Evolutionary conservation across 371 early-diverging fungal species (phyloP).

Genomic region (Mucor racemosus): DNA sequence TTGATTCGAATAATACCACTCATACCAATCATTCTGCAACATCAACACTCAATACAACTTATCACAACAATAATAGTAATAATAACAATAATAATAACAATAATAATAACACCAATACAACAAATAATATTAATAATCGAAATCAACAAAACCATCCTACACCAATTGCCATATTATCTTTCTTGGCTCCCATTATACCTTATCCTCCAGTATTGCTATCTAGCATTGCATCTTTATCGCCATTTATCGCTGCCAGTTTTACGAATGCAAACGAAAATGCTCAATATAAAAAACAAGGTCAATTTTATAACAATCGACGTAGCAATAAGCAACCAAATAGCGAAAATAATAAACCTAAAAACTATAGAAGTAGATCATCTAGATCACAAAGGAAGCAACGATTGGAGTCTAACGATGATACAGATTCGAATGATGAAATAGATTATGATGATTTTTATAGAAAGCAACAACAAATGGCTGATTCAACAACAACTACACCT

Average conservation of each 20-base stretch:
- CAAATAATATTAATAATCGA: not conserved
- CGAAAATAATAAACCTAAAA: conserved; percentile 11
- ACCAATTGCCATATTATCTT: conserved; percentile 65
- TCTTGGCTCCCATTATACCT: conserved; percentile 64
- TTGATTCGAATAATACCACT: not conserved
- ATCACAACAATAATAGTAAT: not conserved
- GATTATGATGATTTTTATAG: conserved; percentile 1
- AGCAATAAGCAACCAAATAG: not conserved
- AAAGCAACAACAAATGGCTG: conserved; percentile 1
- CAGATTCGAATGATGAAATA: conserved; percentile 3
- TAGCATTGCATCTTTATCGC: conserved; percentile 51
- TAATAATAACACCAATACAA: not conserved
- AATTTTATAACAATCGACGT: conserved; percentile 13
- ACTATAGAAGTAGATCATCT: conserved; percentile 15
- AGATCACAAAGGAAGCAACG: conserved; percentile 6
- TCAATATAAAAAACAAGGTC: conserved; percentile 22
- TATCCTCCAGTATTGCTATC: conserved; percentile 60
- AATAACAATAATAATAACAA: not conserved
- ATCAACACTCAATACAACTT: not conserved
- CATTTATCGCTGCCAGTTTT: conserved; percentile 59
- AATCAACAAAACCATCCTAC: conserved; percentile 37
- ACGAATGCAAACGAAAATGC: conserved; percentile 42
- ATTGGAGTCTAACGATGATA: not conserved
- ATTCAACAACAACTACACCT: conserved; percentile 20
- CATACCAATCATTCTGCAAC: not conserved